Conservation (phyloP, 2,329 filamentous ascomycete species). For the Aspergillus awamori region DNA sequence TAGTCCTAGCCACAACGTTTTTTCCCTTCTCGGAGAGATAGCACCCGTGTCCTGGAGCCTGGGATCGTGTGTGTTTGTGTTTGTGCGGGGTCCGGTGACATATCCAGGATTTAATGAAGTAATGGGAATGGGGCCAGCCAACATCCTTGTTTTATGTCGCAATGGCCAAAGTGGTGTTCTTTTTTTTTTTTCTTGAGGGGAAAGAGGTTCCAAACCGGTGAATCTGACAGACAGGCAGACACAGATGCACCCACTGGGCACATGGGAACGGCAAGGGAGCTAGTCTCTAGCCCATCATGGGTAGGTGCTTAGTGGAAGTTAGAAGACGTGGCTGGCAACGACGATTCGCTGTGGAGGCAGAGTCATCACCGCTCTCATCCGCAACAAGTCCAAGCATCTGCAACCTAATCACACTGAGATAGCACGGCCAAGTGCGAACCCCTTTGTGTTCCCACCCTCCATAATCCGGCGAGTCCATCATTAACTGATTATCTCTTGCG, state of each 20-base stretch:
- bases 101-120: slow-evolving; percentile 10
- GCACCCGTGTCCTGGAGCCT: slow-evolving; percentile 16
- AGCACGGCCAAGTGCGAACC: slow-evolving; percentile 9
- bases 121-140: neutral
- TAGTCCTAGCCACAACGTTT: neutral
- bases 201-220: neutral
- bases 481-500: neutral
- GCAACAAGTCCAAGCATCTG: slow-evolving; percentile 16
- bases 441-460: slow-evolving; percentile 10
- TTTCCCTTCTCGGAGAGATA: slow-evolving; percentile 8
- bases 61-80: neutral
- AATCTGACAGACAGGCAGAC: slow-evolving; percentile 12
- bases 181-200: neutral
- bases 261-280: slow-evolving; percentile 18
- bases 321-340: slow-evolving; percentile 6
- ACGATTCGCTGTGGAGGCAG: slow-evolving; percentile 15
- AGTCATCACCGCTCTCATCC: neutral
- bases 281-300: slow-evolving; percentile 13
- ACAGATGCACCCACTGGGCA: slow-evolving; percentile 13
- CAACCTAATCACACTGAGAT: slow-evolving; percentile 20
- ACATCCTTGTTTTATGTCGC: slow-evolving; percentile 11
- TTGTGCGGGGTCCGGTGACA: slow-evolving; percentile 22
- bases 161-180: neutral
- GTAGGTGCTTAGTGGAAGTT: slow-evolving; percentile 14
- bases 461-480: neutral